Percentiles rank a stretch among this genome's conserved stretches.
Evolutionary conservation across 176 grass and related monocot species (phyloP).

Genomic region (Echinochloa phyllopogon): DNA sequence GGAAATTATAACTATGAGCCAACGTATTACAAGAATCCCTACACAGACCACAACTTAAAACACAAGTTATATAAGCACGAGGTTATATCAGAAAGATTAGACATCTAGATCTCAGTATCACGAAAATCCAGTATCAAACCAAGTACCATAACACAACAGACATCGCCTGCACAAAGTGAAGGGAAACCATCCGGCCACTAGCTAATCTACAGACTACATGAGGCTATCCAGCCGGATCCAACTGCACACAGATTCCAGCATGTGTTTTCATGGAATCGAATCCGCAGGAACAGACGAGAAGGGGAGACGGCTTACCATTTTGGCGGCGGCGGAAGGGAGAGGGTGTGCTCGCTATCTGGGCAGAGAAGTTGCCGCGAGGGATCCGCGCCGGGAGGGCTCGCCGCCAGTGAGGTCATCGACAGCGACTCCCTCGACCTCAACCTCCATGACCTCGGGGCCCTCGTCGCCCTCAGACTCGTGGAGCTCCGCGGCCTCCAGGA

Average conservation of each 20-base stretch:
- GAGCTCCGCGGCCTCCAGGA: too few species aligned
- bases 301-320: slow-evolving; percentile 43
- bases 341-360: slow-evolving; percentile 5
- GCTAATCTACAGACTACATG: not conserved
- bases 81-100: not conserved
- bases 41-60: not conserved
- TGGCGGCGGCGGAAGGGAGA: slow-evolving; percentile 25
- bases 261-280: not conserved
- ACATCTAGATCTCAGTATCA: not conserved
- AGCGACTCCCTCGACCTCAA: too few species aligned
- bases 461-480: too few species aligned
- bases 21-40: not conserved
- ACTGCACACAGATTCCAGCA: not conserved
- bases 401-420: too few species aligned
- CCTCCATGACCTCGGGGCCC: too few species aligned
- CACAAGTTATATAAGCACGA: not conserved
- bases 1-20: not conserved
- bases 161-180: not conserved
- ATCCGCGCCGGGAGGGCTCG: too few species aligned
- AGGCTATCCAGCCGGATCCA: not conserved
- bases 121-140: not conserved
- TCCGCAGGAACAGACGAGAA: not conserved
- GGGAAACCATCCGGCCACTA: not conserved
- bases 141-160: too few species aligned
- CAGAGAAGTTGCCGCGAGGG: slow-evolving; percentile 26